Conservation (phyloP, 2,329 filamentous ascomycete species). For the Trichoderma gracile region DNA sequence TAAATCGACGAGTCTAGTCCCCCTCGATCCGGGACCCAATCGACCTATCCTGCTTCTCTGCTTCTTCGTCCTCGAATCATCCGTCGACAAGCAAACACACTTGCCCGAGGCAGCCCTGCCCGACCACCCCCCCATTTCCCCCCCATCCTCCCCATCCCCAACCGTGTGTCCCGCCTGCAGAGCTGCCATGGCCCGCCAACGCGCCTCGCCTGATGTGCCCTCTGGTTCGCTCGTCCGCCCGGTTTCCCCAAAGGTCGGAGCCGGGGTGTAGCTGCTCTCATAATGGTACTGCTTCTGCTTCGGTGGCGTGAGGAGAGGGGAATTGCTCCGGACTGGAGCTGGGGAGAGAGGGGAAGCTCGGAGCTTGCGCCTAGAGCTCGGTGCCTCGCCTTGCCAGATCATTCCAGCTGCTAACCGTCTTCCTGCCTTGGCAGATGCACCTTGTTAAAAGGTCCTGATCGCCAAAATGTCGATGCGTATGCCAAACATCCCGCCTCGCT, state of each 20-base stretch:
- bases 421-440: not conserved
- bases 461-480: not conserved
- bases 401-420: not conserved
- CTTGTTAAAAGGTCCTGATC: not conserved
- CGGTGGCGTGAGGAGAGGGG: not conserved
- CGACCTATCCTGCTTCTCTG: too few relatives aligned
- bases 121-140: not conserved
- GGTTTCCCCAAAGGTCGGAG: slow-evolving; percentile 10
- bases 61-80: not conserved
- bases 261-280: not conserved
- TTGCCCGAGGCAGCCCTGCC: slow-evolving; percentile 1
- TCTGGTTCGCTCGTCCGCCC: slow-evolving; percentile 6
- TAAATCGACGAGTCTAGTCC: slow-evolving; percentile 3
- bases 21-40: too few relatives aligned
- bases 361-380: slow-evolving; percentile 9
- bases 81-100: not conserved
- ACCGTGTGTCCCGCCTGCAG: not conserved
- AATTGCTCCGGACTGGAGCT: too few relatives aligned
- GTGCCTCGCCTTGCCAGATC: not conserved
- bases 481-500: not conserved
- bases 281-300: not conserved
- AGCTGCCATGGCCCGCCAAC: slow-evolving; percentile 17
- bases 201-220: not conserved
- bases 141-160: not conserved
- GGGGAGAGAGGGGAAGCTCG: not conserved